Percentiles rank a stretch among this genome's conserved stretches.
These are phyloP conservation scores for Panicum miliaceum DNA, from an alignment of 176 grass and related monocot genomes.

Conservation along the genomic window DNA sequence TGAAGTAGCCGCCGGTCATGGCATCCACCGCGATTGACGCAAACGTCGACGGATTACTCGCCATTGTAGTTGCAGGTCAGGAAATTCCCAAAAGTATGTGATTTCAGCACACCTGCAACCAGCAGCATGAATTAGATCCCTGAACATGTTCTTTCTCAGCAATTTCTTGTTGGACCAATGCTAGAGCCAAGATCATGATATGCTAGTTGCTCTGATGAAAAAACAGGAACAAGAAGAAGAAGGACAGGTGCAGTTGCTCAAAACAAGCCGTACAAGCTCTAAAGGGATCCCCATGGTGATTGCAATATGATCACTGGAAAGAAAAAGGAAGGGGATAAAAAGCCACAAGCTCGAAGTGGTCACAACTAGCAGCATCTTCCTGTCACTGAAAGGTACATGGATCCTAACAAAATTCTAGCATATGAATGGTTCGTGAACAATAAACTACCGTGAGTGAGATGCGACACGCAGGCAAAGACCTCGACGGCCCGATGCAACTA, in stretches of 20 bases:
- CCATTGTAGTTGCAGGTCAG: not conserved
- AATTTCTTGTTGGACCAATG: constrained; percentile 9
- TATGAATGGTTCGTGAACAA: not conserved
- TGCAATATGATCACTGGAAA: constrained; percentile 12
- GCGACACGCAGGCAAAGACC: not conserved
- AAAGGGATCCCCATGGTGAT: not conserved
- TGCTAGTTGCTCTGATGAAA: not conserved
- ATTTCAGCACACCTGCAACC: constrained; percentile 40
- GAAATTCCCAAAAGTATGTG: constrained; percentile 9
- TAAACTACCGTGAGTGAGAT: not conserved
- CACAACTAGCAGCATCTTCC: not conserved
- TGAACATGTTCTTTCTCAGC: constrained; percentile 4
- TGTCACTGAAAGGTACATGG: not conserved
- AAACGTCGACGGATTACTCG: constrained; percentile 32
- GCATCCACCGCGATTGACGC: constrained; percentile 46
- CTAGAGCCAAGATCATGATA: no score
- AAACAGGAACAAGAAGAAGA: not conserved
- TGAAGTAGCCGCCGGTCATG: constrained; percentile 50
- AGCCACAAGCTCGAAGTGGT: not conserved
- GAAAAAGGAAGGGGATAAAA: not conserved
- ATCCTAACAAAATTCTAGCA: not conserved
- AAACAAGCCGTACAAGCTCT: not conserved
- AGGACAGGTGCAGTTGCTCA: not conserved
- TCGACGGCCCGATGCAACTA: not conserved
- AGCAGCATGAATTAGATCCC: constrained; percentile 18